Evolutionary conservation across 2,329 filamentous ascomycete species (phyloP).

Genomic region (Helotiales sp.): DNA sequence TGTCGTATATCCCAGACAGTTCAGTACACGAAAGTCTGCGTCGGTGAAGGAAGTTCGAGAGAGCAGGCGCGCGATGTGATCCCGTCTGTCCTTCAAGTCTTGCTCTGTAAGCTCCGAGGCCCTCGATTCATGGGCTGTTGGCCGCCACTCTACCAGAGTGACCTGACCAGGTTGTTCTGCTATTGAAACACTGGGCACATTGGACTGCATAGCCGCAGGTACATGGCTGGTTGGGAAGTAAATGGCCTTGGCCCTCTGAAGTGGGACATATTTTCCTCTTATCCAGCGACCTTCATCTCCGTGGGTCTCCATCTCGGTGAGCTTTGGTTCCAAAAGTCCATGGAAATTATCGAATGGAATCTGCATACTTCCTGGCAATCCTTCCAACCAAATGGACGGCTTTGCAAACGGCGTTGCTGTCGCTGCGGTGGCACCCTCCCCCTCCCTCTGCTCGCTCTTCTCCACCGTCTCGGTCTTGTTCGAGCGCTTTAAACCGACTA

Average conservation of each 20-base stretch:
- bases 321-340: not conserved
- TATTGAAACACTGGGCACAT: not conserved
- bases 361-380: not conserved
- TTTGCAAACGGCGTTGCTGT: not conserved
- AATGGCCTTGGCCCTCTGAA: not conserved
- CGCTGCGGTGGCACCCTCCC: not conserved
- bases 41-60: not conserved
- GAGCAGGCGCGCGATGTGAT: not conserved
- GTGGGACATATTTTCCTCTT: not conserved
- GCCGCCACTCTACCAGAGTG: conserved; percentile 2
- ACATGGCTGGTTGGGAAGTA: not conserved
- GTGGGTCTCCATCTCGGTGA: not conserved
- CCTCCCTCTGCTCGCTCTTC: not conserved
- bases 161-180: not conserved
- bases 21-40: not conserved
- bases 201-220: not conserved
- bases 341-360: not conserved
- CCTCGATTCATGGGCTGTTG: not conserved
- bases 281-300: not conserved
- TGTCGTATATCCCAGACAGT: not conserved
- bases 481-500: not conserved
- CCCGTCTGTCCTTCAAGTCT: not conserved
- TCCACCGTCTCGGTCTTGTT: not conserved
- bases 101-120: not conserved
- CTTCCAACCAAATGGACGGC: not conserved